Conservation (phyloP, 768 basidiomycete species). For the Kwoniella dendrophila region DNA sequence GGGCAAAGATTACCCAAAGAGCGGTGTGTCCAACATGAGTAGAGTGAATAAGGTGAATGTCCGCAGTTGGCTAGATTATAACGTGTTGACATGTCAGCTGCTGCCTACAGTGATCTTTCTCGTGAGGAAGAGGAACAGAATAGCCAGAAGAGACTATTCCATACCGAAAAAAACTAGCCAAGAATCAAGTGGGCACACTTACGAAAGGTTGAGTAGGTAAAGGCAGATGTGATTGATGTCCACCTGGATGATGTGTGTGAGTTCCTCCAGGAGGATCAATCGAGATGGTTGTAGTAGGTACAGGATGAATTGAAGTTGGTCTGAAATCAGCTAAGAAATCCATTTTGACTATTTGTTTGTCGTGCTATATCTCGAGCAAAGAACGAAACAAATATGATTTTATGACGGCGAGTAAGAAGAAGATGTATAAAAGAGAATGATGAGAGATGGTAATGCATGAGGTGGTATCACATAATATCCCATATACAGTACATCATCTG, state of each 20-base stretch:
- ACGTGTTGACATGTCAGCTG: neutral
- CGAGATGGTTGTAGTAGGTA: constrained; percentile 44
- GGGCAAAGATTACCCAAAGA: constrained; percentile 47
- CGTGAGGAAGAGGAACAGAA: too few species aligned
- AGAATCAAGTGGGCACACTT: constrained; percentile 17
- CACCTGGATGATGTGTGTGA: constrained; percentile 31
- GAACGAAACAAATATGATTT: too few species aligned
- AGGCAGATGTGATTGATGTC: constrained; percentile 27
- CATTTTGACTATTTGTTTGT: constrained; percentile 24
- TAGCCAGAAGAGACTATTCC: too few species aligned
- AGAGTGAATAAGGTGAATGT: constrained; percentile 33
- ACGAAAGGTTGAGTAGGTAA: constrained; percentile 40
- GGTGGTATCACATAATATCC: too few species aligned
- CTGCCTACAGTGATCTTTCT: too few species aligned
- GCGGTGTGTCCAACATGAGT: constrained; percentile 39
- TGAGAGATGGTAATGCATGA: too few species aligned
- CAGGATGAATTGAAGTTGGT: constrained; percentile 17
- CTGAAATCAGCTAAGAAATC: constrained; percentile 41
- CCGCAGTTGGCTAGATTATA: constrained; percentile 39
- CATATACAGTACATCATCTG: too few species aligned
- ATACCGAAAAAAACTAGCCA: too few species aligned
- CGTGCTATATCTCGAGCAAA: neutral
- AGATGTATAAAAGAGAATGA: too few species aligned
- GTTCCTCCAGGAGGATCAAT: constrained; percentile 49
- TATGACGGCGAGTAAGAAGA: too few species aligned